Conservation (phyloP, 768 basidiomycete species). For the Zangia roseola region DNA sequence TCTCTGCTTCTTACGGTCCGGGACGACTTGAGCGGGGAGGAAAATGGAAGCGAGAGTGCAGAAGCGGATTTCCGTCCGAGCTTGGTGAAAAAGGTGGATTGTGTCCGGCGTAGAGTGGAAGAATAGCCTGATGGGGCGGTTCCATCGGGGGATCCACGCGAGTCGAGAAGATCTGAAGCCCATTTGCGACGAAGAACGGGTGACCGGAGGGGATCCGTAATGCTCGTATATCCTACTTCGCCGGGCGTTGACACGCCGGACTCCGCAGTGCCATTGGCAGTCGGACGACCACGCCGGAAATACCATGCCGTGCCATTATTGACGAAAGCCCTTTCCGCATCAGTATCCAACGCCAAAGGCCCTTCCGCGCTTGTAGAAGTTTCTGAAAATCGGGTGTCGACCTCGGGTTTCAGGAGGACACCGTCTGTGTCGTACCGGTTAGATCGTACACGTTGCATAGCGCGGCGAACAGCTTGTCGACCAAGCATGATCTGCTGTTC, state of each 20-base stretch:
- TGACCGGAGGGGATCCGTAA: conserved; percentile 40
- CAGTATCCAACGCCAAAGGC: conserved; percentile 75
- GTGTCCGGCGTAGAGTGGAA: conserved; percentile 11
- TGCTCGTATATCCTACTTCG: conserved; percentile 25
- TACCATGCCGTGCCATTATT: conserved; percentile 52
- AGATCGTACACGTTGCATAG: conserved; percentile 40
- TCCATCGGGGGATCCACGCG: conserved; percentile 21
- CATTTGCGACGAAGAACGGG: conserved; percentile 47
- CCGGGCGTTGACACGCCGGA: conserved; percentile 36
- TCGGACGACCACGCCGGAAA: conserved; percentile 48
- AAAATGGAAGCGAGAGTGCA: conserved; percentile 39
- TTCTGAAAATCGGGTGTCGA: conserved; percentile 16
- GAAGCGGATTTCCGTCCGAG: conserved; percentile 47
- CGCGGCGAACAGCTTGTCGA: conserved; percentile 65
- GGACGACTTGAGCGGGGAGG: conserved; percentile 22
- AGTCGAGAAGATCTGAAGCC: conserved; percentile 43
- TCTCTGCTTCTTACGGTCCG: conserved; percentile 23
- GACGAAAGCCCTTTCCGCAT: conserved; percentile 70
- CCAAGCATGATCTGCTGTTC: conserved; percentile 83
- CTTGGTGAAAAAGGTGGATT: conserved; percentile 40
- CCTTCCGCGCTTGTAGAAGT: conserved; percentile 42
- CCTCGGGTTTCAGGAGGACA: conserved; percentile 22
- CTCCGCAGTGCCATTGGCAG: conserved; percentile 19
- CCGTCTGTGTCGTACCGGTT: conserved; percentile 21
- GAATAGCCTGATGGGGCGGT: conserved; percentile 9